Conservation (phyloP, 495 filamentous ascomycete genomes). For the Talaromyces ruber region DNA sequence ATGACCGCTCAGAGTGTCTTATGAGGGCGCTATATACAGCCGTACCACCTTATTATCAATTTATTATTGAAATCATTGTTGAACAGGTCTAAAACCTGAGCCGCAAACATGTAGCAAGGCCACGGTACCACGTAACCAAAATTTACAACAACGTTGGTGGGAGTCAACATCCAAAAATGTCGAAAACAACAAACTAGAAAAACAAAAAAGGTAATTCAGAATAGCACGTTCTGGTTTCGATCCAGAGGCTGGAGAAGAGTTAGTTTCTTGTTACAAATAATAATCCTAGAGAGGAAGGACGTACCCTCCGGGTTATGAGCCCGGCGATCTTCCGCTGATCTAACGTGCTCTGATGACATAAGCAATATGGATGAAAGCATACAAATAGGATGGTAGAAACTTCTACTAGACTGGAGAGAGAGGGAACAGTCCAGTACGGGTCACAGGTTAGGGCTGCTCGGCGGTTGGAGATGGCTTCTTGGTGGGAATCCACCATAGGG, state of each 20-base stretch:
- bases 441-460: not conserved
- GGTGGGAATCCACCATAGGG: not conserved
- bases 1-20: no score
- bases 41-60: no score
- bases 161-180: no score
- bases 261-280: not conserved
- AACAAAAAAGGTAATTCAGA: not conserved
- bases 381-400: not conserved
- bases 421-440: not conserved
- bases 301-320: not conserved
- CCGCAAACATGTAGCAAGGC: no score
- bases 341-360: not conserved
- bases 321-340: not conserved
- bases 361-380: not conserved
- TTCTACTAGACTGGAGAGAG: not conserved
- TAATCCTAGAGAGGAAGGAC: not conserved
- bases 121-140: no score
- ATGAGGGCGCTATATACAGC: no score
- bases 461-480: not conserved
- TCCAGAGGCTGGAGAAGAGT: not conserved
- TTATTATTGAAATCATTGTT: no score
- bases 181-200: not conserved
- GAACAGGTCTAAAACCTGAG: no score
- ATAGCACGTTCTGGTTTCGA: not conserved
- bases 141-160: no score